Evolutionary conservation across 495 filamentous ascomycete species (phyloP), one percentile per base, ranked within the genome.

Genomic region (Penicillium ucsense): DNA sequence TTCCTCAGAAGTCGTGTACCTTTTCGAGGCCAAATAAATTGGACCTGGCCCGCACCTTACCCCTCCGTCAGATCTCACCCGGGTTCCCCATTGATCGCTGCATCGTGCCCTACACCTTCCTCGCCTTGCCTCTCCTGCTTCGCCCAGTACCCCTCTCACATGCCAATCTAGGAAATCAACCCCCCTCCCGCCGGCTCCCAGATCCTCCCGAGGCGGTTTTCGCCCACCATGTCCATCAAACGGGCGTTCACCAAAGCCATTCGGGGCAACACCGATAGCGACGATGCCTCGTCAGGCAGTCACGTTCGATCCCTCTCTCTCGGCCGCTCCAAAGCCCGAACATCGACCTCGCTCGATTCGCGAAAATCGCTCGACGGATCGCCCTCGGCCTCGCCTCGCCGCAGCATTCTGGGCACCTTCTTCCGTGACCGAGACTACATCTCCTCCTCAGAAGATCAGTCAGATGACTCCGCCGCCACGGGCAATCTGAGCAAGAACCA

Each of bases 401-500:
- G 70, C 53, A 65, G 67, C 44, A 70, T 71, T 29, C 53, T 73
- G 38, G 60, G 64, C 40, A 62, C 49, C 43, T 67, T 74, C 49
- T 51, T 74, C 9, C 66, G 66, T 11, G 67, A 72, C 8, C 58
- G 59, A 20, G 66, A 67, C 41, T 70, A 68, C 49, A 48, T 61
- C 11, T 71, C 68, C 28, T 72, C 71, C 0, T 72, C 68, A 5
- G 68, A 72, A 12, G 71, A 83, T 47, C 56, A 73, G 33, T 75
- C 74, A 1, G 68, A 72, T 45, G 71, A 74, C 47, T 66, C 67
- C 8, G 35, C 43, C 4, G 60, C 63, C 3, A 56, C 57, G 3
- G 61, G 59, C 6, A 40, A 46, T 1, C 51, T 74, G 50, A 76
- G 72, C 53, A 76, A 81, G 59, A 79, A 79, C 50, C 72, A 80